Percentiles rank a stretch among this genome's conserved stretches.
Evolutionary conservation across 2,329 filamentous ascomycete genomes (phyloP).

Genomic region (Onygenales sp.): DNA sequence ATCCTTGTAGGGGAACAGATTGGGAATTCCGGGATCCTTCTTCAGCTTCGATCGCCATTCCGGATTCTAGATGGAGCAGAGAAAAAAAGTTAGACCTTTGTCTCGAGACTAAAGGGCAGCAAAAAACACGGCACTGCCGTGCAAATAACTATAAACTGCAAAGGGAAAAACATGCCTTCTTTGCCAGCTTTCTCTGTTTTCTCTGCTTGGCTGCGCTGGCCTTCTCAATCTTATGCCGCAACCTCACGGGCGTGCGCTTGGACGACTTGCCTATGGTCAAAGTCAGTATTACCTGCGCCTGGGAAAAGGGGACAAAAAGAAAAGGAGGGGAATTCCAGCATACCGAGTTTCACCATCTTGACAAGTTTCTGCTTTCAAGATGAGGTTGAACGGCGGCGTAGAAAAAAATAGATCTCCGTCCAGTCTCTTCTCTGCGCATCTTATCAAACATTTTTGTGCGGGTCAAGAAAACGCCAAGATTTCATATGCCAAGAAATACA

Average conservation of each 20-base stretch:
- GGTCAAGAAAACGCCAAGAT: slow-evolving; percentile 4
- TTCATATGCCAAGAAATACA: background rate
- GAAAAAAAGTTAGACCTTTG: background rate
- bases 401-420: background rate
- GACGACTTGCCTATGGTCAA: slow-evolving; percentile 71
- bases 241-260: slow-evolving; percentile 79
- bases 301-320: background rate
- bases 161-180: slow-evolving; percentile 48
- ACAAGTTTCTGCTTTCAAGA: slow-evolving; percentile 6
- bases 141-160: too few relatives aligned
- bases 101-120: too few relatives aligned
- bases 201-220: slow-evolving; percentile 80
- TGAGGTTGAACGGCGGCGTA: slow-evolving; percentile 1
- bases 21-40: slow-evolving; percentile 97
- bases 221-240: slow-evolving; percentile 95
- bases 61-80: slow-evolving; percentile 53
- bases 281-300: background rate
- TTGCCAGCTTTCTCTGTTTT: slow-evolving; percentile 79
- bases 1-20: slow-evolving; percentile 96
- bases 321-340: slow-evolving; percentile 2
- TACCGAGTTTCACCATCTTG: slow-evolving; percentile 35
- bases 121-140: too few relatives aligned
- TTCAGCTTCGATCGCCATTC: slow-evolving; percentile 93
- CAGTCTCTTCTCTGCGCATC: background rate
- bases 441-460: slow-evolving; percentile 7